Evolutionary conservation across 257 asterid species (phyloP).

Genomic region (Solanum pennellii): DNA sequence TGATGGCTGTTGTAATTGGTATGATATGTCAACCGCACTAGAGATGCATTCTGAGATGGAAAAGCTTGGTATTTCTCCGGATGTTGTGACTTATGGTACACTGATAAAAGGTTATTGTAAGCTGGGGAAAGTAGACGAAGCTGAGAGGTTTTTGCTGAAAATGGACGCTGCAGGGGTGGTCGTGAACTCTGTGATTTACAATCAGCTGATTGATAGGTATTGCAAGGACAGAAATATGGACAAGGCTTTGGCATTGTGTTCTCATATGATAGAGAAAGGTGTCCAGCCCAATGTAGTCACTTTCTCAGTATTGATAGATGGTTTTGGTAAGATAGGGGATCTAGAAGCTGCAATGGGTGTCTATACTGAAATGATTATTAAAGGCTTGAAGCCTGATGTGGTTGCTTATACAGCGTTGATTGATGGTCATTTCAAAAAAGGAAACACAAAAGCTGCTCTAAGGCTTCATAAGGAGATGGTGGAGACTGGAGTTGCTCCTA

Average conservation of each 20-base stretch:
- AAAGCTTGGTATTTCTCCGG: slow-evolving; percentile 40
- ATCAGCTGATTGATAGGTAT: slow-evolving; percentile 49
- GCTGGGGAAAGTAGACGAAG: slow-evolving; percentile 41
- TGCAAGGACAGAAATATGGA: slow-evolving; percentile 47
- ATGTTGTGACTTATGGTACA: slow-evolving; percentile 47
- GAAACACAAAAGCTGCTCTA: slow-evolving; percentile 48
- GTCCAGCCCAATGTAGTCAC: slow-evolving; percentile 42
- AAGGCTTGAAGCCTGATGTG: slow-evolving; percentile 56
- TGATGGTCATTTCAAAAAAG: slow-evolving; percentile 60
- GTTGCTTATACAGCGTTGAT: slow-evolving; percentile 55
- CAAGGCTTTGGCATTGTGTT: slow-evolving; percentile 56
- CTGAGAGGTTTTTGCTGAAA: slow-evolving; percentile 26
- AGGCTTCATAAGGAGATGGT: slow-evolving; percentile 49
- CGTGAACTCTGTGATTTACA: slow-evolving; percentile 37
- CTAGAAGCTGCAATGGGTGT: slow-evolving; percentile 63
- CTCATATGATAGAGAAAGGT: slow-evolving; percentile 48
- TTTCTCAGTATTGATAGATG: slow-evolving; percentile 51
- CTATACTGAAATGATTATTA: slow-evolving; percentile 51
- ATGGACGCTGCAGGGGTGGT: slow-evolving; percentile 29
- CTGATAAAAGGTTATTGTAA: slow-evolving; percentile 52
- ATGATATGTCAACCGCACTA: slow-evolving; percentile 26
- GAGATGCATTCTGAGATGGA: not conserved
- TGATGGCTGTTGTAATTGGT: slow-evolving; percentile 37
- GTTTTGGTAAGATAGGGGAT: slow-evolving; percentile 48
- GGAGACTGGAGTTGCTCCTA: slow-evolving; percentile 37